phyloP scores from a whole-genome alignment of 169 alveolate species.

The Perkinsus chesapeaki region DNA sequence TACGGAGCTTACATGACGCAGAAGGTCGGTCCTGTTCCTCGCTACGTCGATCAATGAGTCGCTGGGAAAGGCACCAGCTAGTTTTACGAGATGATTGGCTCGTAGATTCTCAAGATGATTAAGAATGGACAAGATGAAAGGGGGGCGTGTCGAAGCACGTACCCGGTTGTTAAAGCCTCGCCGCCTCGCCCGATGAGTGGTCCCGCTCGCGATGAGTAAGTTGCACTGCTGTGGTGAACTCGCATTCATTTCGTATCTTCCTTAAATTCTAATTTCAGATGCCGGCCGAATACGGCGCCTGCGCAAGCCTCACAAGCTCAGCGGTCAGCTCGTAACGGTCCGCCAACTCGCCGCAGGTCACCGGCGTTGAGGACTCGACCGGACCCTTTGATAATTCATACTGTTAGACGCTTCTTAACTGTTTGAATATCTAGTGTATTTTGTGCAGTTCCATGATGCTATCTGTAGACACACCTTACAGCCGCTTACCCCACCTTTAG shows the following conservation, averaged over 20 bases:
- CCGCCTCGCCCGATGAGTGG: too few relatives aligned
- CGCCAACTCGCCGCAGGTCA: neutral
- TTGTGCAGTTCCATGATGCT: neutral
- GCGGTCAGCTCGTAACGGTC: neutral
- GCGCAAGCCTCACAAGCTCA: neutral
- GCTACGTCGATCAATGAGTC: neutral
- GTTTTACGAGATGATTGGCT: neutral
- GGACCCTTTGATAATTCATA: neutral
- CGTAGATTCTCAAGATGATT: too few relatives aligned
- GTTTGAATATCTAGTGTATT: neutral
- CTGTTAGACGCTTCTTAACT: neutral
- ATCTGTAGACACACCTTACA: neutral
- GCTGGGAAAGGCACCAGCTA: neutral
- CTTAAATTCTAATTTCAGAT: neutral
- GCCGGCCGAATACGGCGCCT: neutral
- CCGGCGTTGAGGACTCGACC: neutral
- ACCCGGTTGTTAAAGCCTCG: too few relatives aligned
- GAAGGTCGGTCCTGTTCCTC: neutral
- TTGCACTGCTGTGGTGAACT: too few relatives aligned
- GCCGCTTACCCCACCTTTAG: neutral
- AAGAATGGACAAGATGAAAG: too few relatives aligned
- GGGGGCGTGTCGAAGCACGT: too few relatives aligned
- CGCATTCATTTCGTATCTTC: too few relatives aligned
- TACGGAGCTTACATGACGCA: neutral
- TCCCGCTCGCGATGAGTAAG: too few relatives aligned